These are phyloP conservation scores for Fusarium paranaense DNA, from an alignment of 2,329 filamentous ascomycete genomes.

Conservation along the genomic window DNA sequence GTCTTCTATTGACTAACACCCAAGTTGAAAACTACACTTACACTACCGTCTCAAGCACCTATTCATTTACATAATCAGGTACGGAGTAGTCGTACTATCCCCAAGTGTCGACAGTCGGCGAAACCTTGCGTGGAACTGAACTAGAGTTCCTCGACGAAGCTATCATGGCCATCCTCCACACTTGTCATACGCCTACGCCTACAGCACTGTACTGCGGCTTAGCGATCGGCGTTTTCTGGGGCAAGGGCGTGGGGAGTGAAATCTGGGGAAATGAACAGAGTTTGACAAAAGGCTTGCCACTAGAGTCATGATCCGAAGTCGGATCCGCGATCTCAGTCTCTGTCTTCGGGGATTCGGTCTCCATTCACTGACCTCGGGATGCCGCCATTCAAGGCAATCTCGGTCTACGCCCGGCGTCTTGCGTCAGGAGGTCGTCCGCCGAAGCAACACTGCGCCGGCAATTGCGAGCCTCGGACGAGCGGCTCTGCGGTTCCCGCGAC, in stretches of 20 bases:
- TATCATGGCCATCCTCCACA: conserved; percentile 24
- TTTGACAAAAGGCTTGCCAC: background rate
- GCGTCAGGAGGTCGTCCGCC: background rate
- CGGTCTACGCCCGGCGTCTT: conserved; percentile 19
- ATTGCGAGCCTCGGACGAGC: conserved; percentile 37
- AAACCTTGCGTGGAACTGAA: conserved; percentile 20
- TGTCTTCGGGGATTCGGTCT: conserved; percentile 6
- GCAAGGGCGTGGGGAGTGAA: conserved; percentile 30
- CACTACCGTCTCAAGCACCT: background rate
- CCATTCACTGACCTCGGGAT: conserved; percentile 16
- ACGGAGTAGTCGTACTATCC: background rate
- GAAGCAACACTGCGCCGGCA: conserved; percentile 29
- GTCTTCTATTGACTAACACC: background rate
- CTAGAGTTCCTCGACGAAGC: conserved; percentile 16
- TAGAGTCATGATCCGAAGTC: conserved; percentile 22
- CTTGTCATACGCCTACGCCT: conserved; percentile 14
- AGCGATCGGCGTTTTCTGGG: conserved; percentile 28
- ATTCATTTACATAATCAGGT: background rate
- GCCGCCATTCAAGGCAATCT: conserved; percentile 13
- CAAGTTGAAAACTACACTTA: background rate
- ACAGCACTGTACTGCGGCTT: conserved; percentile 6
- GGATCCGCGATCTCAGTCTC: conserved; percentile 19
- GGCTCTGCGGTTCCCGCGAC: conserved; percentile 34
- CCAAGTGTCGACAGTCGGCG: background rate
- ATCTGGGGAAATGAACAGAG: conserved; percentile 27